phyloP scores from a whole-genome alignment of 2,329 filamentous ascomycete genomes.

The Dothideomycetes sp. region DNA sequence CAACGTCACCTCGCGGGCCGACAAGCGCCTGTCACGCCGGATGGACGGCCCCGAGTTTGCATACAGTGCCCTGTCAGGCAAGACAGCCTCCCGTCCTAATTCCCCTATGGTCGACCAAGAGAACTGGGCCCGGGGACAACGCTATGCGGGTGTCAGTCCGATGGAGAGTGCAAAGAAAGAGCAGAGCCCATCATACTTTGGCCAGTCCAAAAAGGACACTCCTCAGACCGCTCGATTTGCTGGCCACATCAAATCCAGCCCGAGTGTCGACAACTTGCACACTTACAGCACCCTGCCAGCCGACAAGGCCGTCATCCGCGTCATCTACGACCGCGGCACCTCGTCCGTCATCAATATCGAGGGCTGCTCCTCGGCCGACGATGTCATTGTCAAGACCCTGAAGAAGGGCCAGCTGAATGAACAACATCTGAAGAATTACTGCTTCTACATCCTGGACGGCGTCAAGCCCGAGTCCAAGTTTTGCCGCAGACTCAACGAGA shows the following conservation, averaged over 20 bases:
- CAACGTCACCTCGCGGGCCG: conserved; percentile 33
- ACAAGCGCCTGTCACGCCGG: conserved; percentile 38
- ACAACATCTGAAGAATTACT: conserved; percentile 88
- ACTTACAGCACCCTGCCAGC: conserved; percentile 66
- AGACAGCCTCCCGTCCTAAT: conserved; percentile 54
- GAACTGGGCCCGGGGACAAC: conserved; percentile 42
- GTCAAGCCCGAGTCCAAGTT: conserved; percentile 71
- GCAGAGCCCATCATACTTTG: conserved; percentile 41
- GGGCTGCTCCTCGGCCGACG: conserved; percentile 81
- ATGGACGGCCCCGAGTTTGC: conserved; percentile 30
- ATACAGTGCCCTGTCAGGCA: conserved; percentile 31
- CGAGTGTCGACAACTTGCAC: conserved; percentile 74
- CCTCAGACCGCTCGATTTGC: conserved; percentile 51
- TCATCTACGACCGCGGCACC: conserved; percentile 83
- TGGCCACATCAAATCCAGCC: conserved; percentile 66
- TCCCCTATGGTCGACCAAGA: conserved; percentile 50
- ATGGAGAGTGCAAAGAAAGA: conserved; percentile 43
- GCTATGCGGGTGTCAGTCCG: conserved; percentile 50
- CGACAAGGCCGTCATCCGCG: conserved; percentile 80
- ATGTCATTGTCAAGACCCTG: conserved; percentile 81
- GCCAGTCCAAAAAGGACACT: conserved; percentile 43
- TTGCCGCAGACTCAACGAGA: conserved; percentile 73
- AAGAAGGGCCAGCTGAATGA: conserved; percentile 81
- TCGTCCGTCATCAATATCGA: conserved; percentile 92
- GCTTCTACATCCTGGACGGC: conserved; percentile 87